A percentile compares a stretch with the other conserved stretches of the same genome.
Conservation (phyloP, 2,329 filamentous ascomycete species). For the Coniochaeta prunicola region DNA sequence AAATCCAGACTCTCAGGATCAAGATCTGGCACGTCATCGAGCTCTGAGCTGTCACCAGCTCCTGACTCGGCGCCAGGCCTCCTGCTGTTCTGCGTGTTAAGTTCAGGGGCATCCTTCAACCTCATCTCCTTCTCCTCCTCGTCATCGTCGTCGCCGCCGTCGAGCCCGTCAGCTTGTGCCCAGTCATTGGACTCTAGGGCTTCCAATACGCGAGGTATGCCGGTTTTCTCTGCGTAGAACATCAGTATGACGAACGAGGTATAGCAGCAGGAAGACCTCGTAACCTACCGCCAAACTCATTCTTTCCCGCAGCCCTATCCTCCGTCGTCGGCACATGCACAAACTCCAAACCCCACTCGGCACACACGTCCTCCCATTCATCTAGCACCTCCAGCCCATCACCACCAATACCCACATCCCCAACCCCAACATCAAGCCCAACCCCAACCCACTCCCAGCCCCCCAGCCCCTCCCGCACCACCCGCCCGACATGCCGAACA, state of each 20-base stretch:
- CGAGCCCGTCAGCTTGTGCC: constrained; percentile 24
- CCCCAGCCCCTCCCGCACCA: constrained; percentile 49
- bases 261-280: background rate
- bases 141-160: constrained; percentile 4
- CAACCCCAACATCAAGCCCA: constrained; percentile 50
- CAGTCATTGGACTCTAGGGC: constrained; percentile 62
- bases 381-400: constrained; percentile 34
- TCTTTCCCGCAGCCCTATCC: constrained; percentile 23
- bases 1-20: constrained; percentile 44
- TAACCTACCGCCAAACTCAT: constrained; percentile 52
- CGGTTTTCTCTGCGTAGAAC: constrained; percentile 42
- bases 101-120: constrained; percentile 19
- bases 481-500: constrained; percentile 44
- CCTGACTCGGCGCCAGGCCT: constrained; percentile 15
- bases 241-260: constrained; percentile 12
- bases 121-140: constrained; percentile 18
- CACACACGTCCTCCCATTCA: constrained; percentile 55
- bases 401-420: constrained; percentile 3
- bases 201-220: constrained; percentile 51
- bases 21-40: constrained; percentile 13
- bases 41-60: background rate
- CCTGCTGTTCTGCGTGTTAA: no score
- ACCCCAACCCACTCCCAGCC: constrained; percentile 61
- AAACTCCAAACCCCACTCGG: constrained; percentile 54
- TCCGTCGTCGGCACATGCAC: constrained; percentile 35